Evolutionary conservation across 352 stramenopile genomes (phyloP).

Genomic region (Globisporangium spiculum): DNA sequence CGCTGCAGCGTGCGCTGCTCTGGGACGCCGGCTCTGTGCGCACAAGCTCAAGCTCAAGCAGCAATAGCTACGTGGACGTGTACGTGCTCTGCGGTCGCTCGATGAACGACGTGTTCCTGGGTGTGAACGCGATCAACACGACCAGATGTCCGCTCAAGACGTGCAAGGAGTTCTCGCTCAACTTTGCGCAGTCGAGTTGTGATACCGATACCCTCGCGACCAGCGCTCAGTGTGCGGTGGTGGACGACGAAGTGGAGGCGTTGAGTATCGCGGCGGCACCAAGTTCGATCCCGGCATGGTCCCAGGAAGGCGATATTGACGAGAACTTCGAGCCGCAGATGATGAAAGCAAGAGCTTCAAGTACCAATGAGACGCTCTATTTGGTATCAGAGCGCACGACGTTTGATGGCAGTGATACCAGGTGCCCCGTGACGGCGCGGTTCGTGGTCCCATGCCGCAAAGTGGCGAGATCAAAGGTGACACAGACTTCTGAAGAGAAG

Average conservation of each 20-base stretch:
- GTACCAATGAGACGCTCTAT: slow-evolving; percentile 17
- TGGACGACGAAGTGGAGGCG: background rate
- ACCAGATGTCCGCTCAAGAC: slow-evolving; percentile 18
- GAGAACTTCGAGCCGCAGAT: slow-evolving; percentile 33
- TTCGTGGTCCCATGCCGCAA: slow-evolving; percentile 32
- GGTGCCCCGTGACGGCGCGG: slow-evolving; percentile 23
- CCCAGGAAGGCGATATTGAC: slow-evolving; percentile 32
- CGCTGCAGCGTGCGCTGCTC: slow-evolving; percentile 56
- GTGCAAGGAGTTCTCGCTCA: slow-evolving; percentile 35
- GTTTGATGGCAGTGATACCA: slow-evolving; percentile 16
- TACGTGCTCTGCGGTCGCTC: slow-evolving; percentile 34
- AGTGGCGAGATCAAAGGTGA: slow-evolving; percentile 13
- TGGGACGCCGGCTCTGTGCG: slow-evolving; percentile 46
- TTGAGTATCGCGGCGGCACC: background rate
- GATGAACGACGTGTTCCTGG: slow-evolving; percentile 43
- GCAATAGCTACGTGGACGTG: slow-evolving; percentile 33
- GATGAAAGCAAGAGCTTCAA: slow-evolving; percentile 5
- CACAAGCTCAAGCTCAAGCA: slow-evolving; percentile 3
- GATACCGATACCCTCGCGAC: slow-evolving; percentile 13
- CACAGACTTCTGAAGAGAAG: slow-evolving; percentile 16
- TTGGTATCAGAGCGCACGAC: slow-evolving; percentile 23
- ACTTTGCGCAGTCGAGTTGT: slow-evolving; percentile 24
- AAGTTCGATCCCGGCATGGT: slow-evolving; percentile 16
- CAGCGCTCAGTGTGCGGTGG: slow-evolving; percentile 23
- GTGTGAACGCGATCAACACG: slow-evolving; percentile 18